These are phyloP conservation scores for Carnegiea gigantea DNA, from an alignment of 179 eudicot genomes.

Conservation along the genomic window DNA sequence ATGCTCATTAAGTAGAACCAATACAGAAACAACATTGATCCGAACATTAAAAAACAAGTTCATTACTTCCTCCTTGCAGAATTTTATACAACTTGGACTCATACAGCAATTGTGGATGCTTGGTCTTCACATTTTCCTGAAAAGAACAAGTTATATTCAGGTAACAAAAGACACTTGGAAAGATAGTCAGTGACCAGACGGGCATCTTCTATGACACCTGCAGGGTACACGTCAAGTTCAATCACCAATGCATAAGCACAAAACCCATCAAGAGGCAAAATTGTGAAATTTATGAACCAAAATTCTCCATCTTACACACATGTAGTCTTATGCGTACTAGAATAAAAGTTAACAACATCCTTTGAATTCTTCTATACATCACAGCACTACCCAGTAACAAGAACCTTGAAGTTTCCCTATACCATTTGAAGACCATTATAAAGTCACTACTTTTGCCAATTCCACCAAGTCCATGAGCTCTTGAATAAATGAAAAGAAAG, in stretches of 20 bases:
- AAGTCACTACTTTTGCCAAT: constrained; percentile 4
- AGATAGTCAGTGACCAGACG: not conserved
- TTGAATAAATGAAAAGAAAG: not conserved
- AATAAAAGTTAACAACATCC: not conserved
- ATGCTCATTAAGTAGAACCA: not conserved
- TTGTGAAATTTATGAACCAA: not conserved
- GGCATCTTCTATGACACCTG: not conserved
- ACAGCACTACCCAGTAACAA: not conserved
- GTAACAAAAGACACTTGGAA: not conserved
- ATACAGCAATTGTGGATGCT: constrained; percentile 68
- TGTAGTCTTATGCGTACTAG: not conserved
- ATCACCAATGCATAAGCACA: not conserved
- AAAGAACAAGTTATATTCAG: constrained; percentile 3
- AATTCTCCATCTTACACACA: not conserved
- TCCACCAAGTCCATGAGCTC: not conserved
- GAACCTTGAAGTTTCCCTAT: constrained; percentile 7
- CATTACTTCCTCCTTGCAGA: constrained; percentile 79
- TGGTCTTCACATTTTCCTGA: constrained; percentile 71
- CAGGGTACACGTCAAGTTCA: not conserved
- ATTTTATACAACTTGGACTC: constrained; percentile 68
- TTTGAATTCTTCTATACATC: not conserved
- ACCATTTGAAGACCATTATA: constrained; percentile 11
- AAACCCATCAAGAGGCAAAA: not conserved
- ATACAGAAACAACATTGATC: not conserved
- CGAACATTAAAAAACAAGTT: constrained; percentile 13